These are phyloP conservation scores for Morella rubra DNA, from an alignment of 306 rosid species.

Conservation along the genomic window DNA sequence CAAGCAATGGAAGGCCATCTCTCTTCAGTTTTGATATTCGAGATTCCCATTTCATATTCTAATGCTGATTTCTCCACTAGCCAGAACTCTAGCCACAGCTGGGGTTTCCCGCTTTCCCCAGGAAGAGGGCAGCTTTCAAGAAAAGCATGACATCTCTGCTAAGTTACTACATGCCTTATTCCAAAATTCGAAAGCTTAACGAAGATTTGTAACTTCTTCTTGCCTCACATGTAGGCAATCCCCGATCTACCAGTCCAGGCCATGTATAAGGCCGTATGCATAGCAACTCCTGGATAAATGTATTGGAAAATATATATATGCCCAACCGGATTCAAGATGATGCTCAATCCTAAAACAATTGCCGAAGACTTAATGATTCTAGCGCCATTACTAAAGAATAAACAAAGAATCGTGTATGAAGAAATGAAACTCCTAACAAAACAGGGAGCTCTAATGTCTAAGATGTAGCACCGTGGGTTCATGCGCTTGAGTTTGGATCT, in stretches of 20 bases:
- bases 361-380: too few relatives aligned
- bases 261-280: background rate
- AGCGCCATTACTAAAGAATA: too few relatives aligned
- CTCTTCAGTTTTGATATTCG: constrained; percentile 46
- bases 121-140: constrained; percentile 33
- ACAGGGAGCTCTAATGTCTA: too few relatives aligned
- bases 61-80: constrained; percentile 20
- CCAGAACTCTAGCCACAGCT: background rate
- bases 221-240: constrained; percentile 14
- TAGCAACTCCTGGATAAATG: too few relatives aligned
- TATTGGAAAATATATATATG: too few relatives aligned
- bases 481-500: too few relatives aligned
- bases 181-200: constrained; percentile 26
- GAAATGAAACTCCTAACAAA: too few relatives aligned
- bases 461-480: too few relatives aligned
- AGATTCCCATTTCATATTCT: constrained; percentile 42
- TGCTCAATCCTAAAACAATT: too few relatives aligned
- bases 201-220: constrained; percentile 13
- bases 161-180: constrained; percentile 43
- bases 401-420: too few relatives aligned
- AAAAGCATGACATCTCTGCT: constrained; percentile 32
- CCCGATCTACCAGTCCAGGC: background rate
- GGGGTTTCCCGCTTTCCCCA: constrained; percentile 32
- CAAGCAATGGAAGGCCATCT: constrained; percentile 56
- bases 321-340: too few relatives aligned